phyloP scores from a whole-genome alignment of 805 yeast genomes.

The Candida ascalaphidarum region DNA sequence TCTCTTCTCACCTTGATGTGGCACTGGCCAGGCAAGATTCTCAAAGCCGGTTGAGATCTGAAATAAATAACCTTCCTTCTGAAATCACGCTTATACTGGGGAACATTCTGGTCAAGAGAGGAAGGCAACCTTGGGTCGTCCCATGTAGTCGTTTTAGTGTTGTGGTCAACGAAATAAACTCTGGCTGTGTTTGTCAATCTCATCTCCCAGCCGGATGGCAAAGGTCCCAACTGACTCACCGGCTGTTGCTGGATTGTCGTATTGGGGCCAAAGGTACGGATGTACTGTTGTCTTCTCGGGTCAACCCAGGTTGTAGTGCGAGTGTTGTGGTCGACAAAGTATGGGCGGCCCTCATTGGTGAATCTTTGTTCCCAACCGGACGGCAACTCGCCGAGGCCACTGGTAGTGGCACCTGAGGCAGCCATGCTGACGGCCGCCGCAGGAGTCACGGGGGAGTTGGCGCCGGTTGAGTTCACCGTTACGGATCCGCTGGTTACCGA shows the following conservation, averaged over 20 bases:
- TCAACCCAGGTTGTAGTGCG: slow-evolving; percentile 99
- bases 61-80: slow-evolving; percentile 95
- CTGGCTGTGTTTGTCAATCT: slow-evolving; percentile 97
- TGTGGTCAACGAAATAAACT: slow-evolving; percentile 97
- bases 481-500: slow-evolving; percentile 35
- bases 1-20: slow-evolving; percentile 96
- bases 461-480: slow-evolving; percentile 35
- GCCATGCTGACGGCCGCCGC: slow-evolving; percentile 64
- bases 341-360: slow-evolving; percentile 97
- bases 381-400: slow-evolving; percentile 95
- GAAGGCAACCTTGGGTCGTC: slow-evolving; percentile 99
- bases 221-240: slow-evolving; percentile 92
- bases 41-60: slow-evolving; percentile 95
- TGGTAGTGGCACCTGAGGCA: slow-evolving; percentile 81
- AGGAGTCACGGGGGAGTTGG: slow-evolving; percentile 48
- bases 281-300: slow-evolving; percentile 97
- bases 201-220: slow-evolving; percentile 99
- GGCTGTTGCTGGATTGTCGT: slow-evolving; percentile 97
- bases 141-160: slow-evolving; percentile 99
- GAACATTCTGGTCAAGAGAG: slow-evolving; percentile 94
- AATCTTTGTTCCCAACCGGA: slow-evolving; percentile 99
- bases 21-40: slow-evolving; percentile 97
- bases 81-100: slow-evolving; percentile 98
- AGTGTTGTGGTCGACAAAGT: slow-evolving; percentile 98
- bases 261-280: slow-evolving; percentile 85